Conservation (phyloP, 306 rosid genomes). For the Vigna mungo region DNA sequence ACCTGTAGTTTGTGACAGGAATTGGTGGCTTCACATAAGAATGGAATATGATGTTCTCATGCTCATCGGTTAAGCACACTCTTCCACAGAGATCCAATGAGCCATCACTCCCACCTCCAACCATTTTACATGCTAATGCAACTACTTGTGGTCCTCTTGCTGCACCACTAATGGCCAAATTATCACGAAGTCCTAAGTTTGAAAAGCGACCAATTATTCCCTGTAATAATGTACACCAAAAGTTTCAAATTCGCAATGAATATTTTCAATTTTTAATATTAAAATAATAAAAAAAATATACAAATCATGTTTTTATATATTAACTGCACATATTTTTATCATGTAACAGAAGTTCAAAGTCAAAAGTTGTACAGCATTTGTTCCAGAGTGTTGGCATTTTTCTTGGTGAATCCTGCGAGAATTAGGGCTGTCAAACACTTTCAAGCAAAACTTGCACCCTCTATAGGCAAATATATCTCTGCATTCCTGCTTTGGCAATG, state of each 20-base stretch:
- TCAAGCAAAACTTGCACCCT: constrained; percentile 93
- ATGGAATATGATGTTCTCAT: constrained; percentile 81
- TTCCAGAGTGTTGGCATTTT: constrained; percentile 71
- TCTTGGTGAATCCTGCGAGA: constrained; percentile 80
- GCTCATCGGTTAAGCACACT: constrained; percentile 82
- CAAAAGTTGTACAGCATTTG: constrained; percentile 53
- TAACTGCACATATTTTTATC: neutral
- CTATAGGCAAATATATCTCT: constrained; percentile 65
- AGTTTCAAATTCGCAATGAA: constrained; percentile 7
- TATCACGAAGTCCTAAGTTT: constrained; percentile 79
- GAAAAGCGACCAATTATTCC: constrained; percentile 71
- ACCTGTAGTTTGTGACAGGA: constrained; percentile 85
- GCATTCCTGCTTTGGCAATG: constrained; percentile 92
- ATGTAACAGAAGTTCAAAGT: neutral
- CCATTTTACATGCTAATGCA: constrained; percentile 95
- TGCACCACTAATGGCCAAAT: constrained; percentile 58
- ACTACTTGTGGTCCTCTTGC: constrained; percentile 68
- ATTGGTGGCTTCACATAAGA: constrained; percentile 78
- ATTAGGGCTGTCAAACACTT: constrained; percentile 79
- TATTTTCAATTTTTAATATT: neutral
- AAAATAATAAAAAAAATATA: neutral
- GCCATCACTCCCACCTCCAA: constrained; percentile 94
- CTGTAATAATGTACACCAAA: constrained; percentile 44
- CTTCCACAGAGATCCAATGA: constrained; percentile 85
- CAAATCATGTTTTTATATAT: neutral